Base-by-base conservation (phyloP, 768 basidiomycete species). In the Podaxis carcinomalis region DNA sequence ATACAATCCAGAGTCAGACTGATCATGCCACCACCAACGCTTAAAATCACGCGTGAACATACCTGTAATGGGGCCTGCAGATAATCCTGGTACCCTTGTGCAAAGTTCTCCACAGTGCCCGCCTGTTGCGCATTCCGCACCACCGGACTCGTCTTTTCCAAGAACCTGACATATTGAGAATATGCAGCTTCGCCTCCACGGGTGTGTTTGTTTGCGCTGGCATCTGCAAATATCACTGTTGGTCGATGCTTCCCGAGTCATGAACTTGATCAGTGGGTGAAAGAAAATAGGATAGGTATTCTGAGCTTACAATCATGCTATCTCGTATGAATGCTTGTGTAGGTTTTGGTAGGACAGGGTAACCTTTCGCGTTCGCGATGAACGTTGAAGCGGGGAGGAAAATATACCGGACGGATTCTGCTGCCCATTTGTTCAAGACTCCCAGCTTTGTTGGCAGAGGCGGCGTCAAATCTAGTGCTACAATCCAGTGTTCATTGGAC, bases 31-130 rank as follows among this genome's bases (percentile, higher is more conserved):
- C 23, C 9, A 21, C 46, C 35, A 32, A 60, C 39, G 40, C 56
- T 14, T 49, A 36, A 51, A 40, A 56, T 36, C 32, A 9, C 7
- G 7, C 32, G 32, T 32, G 59, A 27, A 66, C 78, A 58, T 62
- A 89, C 92, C 82, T 97, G 95, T 56, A 98, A 74, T 1, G 97
- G 97, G 4, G 94, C 92, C 72, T 98, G 97, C 19, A 99, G 77
- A 74, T 88, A 97, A 72, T 98, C 97, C 69, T 93, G 92, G 73
- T 98, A 99, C 4, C 93, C 93, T 62, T 89, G 86, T 0, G 93
- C 92, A 73, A 93, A 96, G 65, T 93, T 80, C 70, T 97, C 94
- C 40, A 96, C 89, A 0, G 92, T 90, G 1, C 90, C 91, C 21
- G 79, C 75, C 23, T 80, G 85, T 65, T 80, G 80, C 19, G 82